Conservation (phyloP, 164 flowering plant species). For the Saururus chinensis region DNA sequence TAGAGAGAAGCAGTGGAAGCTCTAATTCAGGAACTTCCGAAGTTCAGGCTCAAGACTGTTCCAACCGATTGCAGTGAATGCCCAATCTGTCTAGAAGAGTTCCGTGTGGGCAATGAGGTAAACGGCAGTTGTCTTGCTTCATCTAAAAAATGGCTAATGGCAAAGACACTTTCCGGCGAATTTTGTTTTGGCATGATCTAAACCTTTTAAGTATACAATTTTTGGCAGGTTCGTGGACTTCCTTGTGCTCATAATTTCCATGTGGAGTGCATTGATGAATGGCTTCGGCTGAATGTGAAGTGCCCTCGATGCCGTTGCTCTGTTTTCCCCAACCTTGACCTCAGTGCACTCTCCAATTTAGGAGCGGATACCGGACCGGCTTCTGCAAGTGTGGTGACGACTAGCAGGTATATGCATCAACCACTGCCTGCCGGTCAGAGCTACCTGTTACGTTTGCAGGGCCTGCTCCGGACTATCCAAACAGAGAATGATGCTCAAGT, state of each 20-base stretch:
- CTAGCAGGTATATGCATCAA: conserved; percentile 44
- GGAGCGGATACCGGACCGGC: conserved; percentile 56
- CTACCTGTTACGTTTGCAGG: conserved; percentile 65
- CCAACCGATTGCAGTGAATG: conserved; percentile 98
- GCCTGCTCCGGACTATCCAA: conserved; percentile 57
- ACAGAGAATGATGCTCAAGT: conserved; percentile 35
- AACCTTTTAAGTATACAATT: background rate
- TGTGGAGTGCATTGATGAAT: conserved; percentile 92
- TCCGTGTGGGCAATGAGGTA: conserved; percentile 90
- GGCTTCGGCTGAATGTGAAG: conserved; percentile 92
- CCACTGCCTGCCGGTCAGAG: conserved; percentile 59
- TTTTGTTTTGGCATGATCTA: no score
- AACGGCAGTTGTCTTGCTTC: background rate
- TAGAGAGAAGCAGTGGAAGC: conserved; percentile 99
- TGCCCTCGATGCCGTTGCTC: conserved; percentile 97
- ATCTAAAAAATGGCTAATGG: background rate
- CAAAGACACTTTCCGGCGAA: background rate
- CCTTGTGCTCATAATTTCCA: conserved; percentile 99
- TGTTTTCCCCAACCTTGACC: conserved; percentile 93
- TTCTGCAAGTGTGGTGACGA: conserved; percentile 34
- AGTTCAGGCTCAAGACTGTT: conserved; percentile 88
- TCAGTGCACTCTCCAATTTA: conserved; percentile 75
- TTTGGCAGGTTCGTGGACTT: conserved; percentile 87
- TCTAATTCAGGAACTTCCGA: conserved; percentile 96
- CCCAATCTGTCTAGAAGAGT: conserved; percentile 96